A percentile compares a stretch with the other conserved stretches of the same genome.
Conservation (phyloP, 2,329 filamentous ascomycete genomes). For the Fusarium sp. region DNA sequence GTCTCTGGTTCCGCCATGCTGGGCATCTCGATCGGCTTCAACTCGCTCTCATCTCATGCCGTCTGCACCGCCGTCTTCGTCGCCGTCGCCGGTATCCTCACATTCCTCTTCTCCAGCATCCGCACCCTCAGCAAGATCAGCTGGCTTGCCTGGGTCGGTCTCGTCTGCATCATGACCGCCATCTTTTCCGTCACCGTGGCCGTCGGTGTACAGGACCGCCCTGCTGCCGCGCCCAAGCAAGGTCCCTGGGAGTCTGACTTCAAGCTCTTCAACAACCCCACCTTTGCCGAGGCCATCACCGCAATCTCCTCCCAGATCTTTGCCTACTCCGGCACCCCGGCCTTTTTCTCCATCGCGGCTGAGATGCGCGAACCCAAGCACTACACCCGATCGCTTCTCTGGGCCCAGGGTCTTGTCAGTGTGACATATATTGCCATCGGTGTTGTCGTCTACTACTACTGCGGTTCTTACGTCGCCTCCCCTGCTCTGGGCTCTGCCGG, state of each 20-base stretch:
- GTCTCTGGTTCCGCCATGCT: conserved; percentile 53
- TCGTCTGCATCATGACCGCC: conserved; percentile 43
- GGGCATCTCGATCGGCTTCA: conserved; percentile 51
- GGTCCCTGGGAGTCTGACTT: conserved; percentile 43
- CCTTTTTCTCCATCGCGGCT: conserved; percentile 47
- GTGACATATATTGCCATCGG: conserved; percentile 48
- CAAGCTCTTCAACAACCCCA: conserved; percentile 44
- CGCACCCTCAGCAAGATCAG: conserved; percentile 45
- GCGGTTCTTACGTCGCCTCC: conserved; percentile 56
- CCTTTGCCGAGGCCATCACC: conserved; percentile 45
- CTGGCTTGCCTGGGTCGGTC: conserved; percentile 47
- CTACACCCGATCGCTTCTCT: conserved; percentile 43
- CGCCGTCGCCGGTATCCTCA: conserved; percentile 44
- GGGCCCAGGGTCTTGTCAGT: conserved; percentile 44
- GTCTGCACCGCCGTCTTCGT: conserved; percentile 53
- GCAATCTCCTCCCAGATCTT: conserved; percentile 49
- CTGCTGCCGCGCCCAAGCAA: conserved; percentile 36
- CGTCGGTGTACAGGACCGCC: conserved; percentile 45
- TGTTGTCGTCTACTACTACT: conserved; percentile 56
- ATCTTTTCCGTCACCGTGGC: conserved; percentile 45
- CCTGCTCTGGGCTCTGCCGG: conserved; percentile 59
- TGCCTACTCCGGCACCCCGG: conserved; percentile 50
- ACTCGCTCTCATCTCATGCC: conserved; percentile 50
- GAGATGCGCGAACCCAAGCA: conserved; percentile 48
- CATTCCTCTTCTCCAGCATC: conserved; percentile 46